A percentile compares a stretch with the other conserved stretches of the same genome.
These are phyloP conservation scores for Nicotiana obtusifolia DNA, from an alignment of 257 asterid genomes.

Conservation along the genomic window DNA sequence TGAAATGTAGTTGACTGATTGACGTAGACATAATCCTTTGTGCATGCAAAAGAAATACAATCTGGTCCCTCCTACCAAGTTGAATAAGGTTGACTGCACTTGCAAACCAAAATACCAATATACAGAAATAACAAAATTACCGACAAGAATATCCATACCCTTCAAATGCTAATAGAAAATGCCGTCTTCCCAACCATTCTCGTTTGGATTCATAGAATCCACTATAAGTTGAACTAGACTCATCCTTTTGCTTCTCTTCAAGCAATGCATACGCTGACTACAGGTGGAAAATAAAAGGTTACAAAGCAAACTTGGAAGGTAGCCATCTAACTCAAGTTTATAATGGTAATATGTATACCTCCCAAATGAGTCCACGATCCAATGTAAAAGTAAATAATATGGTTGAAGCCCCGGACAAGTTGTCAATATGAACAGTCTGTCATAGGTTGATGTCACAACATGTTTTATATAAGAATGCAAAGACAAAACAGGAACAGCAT, in stretches of 20 bases:
- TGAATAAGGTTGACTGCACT: not conserved
- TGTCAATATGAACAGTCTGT: slow-evolving; percentile 95
- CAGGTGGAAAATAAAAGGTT: slow-evolving; percentile 13
- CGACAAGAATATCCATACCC: slow-evolving; percentile 38
- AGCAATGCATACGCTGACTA: slow-evolving; percentile 81
- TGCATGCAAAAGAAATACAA: slow-evolving; percentile 4
- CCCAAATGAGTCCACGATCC: slow-evolving; percentile 94
- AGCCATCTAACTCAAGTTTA: not conserved
- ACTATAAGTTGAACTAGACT: slow-evolving; percentile 42
- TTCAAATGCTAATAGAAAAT: slow-evolving; percentile 77
- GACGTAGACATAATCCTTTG: not conserved
- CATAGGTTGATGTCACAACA: slow-evolving; percentile 18
- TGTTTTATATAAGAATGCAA: slow-evolving; percentile 2
- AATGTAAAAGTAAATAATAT: slow-evolving; percentile 76
- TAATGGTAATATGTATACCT: slow-evolving; percentile 40
- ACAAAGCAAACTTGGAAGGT: not conserved
- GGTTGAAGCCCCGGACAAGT: slow-evolving; percentile 89
- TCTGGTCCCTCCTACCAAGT: not conserved
- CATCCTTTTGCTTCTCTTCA: slow-evolving; percentile 78
- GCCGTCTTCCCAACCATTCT: slow-evolving; percentile 96
- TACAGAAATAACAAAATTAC: not conserved
- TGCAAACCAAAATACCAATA: not conserved
- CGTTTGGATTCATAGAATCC: slow-evolving; percentile 93
- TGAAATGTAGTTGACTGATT: not conserved
- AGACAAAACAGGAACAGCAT: slow-evolving; percentile 23